Percentiles rank a stretch among this genome's conserved stretches.
phyloP scores from a whole-genome alignment of 1,139 yeast genomes.

The Protomyces arabidopsidicola region DNA sequence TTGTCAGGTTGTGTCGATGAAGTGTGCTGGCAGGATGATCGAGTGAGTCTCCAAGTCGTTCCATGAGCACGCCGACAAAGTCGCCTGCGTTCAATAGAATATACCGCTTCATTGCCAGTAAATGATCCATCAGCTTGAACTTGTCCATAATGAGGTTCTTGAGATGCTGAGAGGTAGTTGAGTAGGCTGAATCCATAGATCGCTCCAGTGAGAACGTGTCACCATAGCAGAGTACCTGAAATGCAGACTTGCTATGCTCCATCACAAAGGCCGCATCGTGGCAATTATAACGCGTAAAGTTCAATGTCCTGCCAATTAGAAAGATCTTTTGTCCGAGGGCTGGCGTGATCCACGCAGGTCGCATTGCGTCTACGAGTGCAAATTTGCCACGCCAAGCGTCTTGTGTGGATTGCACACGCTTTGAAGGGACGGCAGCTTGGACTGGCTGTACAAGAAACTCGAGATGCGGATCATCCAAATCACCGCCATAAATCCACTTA shows the following conservation, averaged over 20 bases:
- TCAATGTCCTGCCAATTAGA: constrained; percentile 74
- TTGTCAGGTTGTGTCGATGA: constrained; percentile 62
- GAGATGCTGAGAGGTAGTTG: constrained; percentile 55
- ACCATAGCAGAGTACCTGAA: constrained; percentile 30
- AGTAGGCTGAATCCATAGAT: constrained; percentile 51
- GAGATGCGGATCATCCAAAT: constrained; percentile 50
- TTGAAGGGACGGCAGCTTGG: constrained; percentile 5
- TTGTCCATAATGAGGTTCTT: constrained; percentile 50
- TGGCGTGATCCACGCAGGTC: constrained; percentile 57
- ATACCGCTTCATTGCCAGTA: constrained; percentile 60
- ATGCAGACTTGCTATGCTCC: constrained; percentile 40
- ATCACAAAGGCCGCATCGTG: constrained; percentile 58
- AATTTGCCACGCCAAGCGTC: constrained; percentile 39
- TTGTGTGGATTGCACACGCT: constrained; percentile 27
- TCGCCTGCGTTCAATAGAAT: constrained; percentile 72
- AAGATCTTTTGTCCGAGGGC: constrained; percentile 54
- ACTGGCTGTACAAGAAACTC: constrained; percentile 62
- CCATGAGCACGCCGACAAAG: constrained; percentile 62
- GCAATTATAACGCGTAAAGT: constrained; percentile 63
- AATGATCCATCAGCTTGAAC: constrained; percentile 52
- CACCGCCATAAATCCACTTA: constrained; percentile 70
- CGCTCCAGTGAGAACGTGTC: constrained; percentile 44
- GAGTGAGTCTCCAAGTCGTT: constrained; percentile 53
- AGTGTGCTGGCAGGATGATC: constrained; percentile 59
- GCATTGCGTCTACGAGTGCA: constrained; percentile 40